These are phyloP conservation scores for Andrographis paniculata DNA, from an alignment of 305 asterid genomes.

Conservation along the genomic window DNA sequence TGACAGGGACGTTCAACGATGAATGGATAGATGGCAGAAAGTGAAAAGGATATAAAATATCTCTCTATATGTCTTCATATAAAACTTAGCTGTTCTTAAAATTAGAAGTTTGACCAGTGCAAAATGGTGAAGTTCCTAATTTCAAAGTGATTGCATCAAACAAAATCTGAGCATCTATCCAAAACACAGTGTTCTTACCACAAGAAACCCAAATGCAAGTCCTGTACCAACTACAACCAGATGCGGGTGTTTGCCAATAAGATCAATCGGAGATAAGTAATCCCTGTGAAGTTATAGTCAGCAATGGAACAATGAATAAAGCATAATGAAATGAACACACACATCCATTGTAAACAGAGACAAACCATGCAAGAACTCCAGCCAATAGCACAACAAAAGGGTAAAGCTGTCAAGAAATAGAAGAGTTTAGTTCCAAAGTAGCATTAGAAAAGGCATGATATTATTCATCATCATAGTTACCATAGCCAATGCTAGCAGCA, in stretches of 20 bases:
- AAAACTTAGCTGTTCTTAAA: neutral
- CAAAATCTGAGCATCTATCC: no score
- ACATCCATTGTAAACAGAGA: constrained; percentile 11
- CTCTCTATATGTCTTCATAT: constrained; percentile 3
- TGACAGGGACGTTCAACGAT: constrained; percentile 10
- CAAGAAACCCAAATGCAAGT: constrained; percentile 91
- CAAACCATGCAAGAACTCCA: constrained; percentile 68
- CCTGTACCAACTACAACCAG: constrained; percentile 64
- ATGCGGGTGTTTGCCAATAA: constrained; percentile 60
- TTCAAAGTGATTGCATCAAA: neutral
- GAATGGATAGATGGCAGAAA: neutral
- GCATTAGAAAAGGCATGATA: neutral
- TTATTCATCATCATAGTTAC: constrained; percentile 25
- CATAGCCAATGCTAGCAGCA: constrained; percentile 85
- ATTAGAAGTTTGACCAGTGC: neutral
- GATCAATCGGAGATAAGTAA: constrained; percentile 63
- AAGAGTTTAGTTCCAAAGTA: neutral
- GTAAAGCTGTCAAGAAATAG: constrained; percentile 40
- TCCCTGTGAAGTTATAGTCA: constrained; percentile 47
- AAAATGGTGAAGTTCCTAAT: neutral
- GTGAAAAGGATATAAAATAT: neutral
- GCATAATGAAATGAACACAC: constrained; percentile 10
- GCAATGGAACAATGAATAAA: constrained; percentile 14
- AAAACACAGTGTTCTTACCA: constrained; percentile 45
- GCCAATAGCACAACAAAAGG: constrained; percentile 71